A percentile compares a stretch with the other conserved stretches of the same genome.
phyloP scores from a whole-genome alignment of 768 basidiomycete genomes.

The Coprinopsis sp. region DNA sequence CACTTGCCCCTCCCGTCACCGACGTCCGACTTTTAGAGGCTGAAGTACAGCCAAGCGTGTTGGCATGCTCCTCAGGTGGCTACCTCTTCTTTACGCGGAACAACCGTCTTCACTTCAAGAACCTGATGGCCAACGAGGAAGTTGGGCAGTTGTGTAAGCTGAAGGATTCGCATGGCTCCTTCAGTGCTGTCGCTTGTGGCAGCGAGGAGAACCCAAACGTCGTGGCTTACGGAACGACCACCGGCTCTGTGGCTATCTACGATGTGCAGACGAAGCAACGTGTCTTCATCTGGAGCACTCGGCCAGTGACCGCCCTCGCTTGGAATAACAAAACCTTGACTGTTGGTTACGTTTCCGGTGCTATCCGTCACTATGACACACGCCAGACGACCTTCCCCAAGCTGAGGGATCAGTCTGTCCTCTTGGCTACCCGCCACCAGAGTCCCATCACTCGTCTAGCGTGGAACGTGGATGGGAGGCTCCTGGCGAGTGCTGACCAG shows the following conservation, averaged over 20 bases:
- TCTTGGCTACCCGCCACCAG: constrained; percentile 66
- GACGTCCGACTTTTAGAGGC: background rate
- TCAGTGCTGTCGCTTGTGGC: constrained; percentile 40
- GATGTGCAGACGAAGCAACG: constrained; percentile 16
- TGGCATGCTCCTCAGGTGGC: constrained; percentile 42
- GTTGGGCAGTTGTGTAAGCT: constrained; percentile 49
- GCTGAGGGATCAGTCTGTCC: constrained; percentile 58
- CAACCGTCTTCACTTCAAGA: constrained; percentile 52
- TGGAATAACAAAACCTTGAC: constrained; percentile 50
- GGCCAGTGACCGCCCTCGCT: constrained; percentile 56
- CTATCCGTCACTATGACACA: constrained; percentile 72
- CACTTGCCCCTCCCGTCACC: constrained; percentile 5
- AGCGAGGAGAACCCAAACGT: constrained; percentile 27
- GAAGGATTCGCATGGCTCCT: constrained; percentile 39
- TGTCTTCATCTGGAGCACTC: constrained; percentile 50
- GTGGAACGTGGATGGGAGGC: constrained; percentile 63
- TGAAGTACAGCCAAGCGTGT: constrained; percentile 18
- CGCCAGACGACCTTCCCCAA: constrained; percentile 45
- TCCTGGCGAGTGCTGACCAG: constrained; percentile 74
- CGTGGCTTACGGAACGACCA: constrained; percentile 58
- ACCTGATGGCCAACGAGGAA: constrained; percentile 35
- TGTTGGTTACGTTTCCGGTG: constrained; percentile 17
- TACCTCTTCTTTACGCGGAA: constrained; percentile 47
- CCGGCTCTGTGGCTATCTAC: constrained; percentile 58
- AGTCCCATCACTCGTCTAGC: constrained; percentile 58